phyloP scores from a whole-genome alignment of 2,329 filamentous ascomycete genomes.

The Cordyceps farinosa region DNA sequence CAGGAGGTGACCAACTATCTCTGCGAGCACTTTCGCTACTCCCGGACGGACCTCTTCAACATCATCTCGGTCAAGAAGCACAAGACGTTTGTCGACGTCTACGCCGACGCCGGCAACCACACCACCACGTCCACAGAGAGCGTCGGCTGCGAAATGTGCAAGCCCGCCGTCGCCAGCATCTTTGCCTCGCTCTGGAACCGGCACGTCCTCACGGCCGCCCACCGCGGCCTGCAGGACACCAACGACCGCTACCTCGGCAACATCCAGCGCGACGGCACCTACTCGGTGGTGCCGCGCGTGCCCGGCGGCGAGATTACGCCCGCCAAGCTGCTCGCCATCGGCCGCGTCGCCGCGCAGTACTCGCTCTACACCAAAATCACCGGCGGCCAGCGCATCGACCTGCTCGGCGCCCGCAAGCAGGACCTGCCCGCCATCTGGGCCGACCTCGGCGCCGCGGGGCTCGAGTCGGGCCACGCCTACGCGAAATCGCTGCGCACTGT shows the following conservation, averaged over 20 bases:
- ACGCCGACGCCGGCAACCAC: conserved; percentile 74
- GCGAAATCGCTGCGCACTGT: conserved; percentile 85
- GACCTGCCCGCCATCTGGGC: conserved; percentile 81
- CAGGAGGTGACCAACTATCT: conserved; percentile 83
- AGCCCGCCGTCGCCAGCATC: conserved; percentile 77
- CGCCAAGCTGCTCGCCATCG: conserved; percentile 79
- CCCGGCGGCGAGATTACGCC: conserved; percentile 84
- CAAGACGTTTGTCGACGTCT: conserved; percentile 68
- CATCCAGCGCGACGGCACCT: conserved; percentile 88
- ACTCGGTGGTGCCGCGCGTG: conserved; percentile 80
- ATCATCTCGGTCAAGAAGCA: conserved; percentile 83
- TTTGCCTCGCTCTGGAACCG: conserved; percentile 79
- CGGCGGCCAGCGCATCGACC: conserved; percentile 84
- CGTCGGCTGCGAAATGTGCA: conserved; percentile 77
- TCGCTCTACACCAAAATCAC: conserved; percentile 88
- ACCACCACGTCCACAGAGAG: conserved; percentile 39
- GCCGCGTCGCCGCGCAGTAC: conserved; percentile 79
- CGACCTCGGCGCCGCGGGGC: conserved; percentile 73
- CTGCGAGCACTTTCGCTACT: conserved; percentile 80
- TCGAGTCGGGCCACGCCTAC: conserved; percentile 90
- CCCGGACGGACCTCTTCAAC: conserved; percentile 84
- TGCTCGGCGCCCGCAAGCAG: conserved; percentile 88
- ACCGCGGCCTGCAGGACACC: conserved; percentile 79
- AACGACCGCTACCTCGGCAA: conserved; percentile 87
- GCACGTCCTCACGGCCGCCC: conserved; percentile 69